Evolutionary conservation across 768 basidiomycete genomes (phyloP).

Genomic region (Russula griseocarnosa): DNA sequence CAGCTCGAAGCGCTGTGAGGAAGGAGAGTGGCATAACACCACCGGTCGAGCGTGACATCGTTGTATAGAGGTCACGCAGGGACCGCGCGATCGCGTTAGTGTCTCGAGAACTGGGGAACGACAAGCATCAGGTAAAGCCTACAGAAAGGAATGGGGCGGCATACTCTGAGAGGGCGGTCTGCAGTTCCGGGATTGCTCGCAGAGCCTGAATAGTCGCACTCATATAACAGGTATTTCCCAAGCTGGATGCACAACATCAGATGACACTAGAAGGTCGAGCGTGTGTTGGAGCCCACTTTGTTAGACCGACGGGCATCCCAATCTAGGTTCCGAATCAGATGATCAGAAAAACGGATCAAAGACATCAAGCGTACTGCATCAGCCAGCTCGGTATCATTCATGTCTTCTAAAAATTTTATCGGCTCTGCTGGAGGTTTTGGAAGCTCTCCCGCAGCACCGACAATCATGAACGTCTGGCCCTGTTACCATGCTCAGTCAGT

Average conservation of each 20-base stretch:
- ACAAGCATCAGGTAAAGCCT: background rate
- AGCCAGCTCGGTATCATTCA: slow-evolving; percentile 78
- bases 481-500: slow-evolving; percentile 33
- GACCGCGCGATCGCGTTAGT: slow-evolving; percentile 39
- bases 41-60: slow-evolving; percentile 74
- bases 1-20: slow-evolving; percentile 63
- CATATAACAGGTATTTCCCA: slow-evolving; percentile 98
- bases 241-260: slow-evolving; percentile 27
- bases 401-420: slow-evolving; percentile 86
- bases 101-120: slow-evolving; percentile 19
- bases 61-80: slow-evolving; percentile 64
- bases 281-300: slow-evolving; percentile 48
- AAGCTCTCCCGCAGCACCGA: slow-evolving; percentile 88
- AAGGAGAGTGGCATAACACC: slow-evolving; percentile 68
- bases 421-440: slow-evolving; percentile 82
- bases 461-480: slow-evolving; percentile 90
- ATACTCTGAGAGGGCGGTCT: slow-evolving; percentile 60
- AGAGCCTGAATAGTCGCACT: slow-evolving; percentile 94
- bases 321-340: slow-evolving; percentile 39
- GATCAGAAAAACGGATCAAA: background rate
- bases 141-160: slow-evolving; percentile 29
- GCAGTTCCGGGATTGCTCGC: slow-evolving; percentile 86
- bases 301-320: slow-evolving; percentile 73
- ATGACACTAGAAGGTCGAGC: slow-evolving; percentile 32
- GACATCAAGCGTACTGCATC: slow-evolving; percentile 55